A percentile compares a stretch with the other conserved stretches of the same genome.
Evolutionary conservation across 768 basidiomycete species (phyloP).

Genomic region (Mycena maculata): DNA sequence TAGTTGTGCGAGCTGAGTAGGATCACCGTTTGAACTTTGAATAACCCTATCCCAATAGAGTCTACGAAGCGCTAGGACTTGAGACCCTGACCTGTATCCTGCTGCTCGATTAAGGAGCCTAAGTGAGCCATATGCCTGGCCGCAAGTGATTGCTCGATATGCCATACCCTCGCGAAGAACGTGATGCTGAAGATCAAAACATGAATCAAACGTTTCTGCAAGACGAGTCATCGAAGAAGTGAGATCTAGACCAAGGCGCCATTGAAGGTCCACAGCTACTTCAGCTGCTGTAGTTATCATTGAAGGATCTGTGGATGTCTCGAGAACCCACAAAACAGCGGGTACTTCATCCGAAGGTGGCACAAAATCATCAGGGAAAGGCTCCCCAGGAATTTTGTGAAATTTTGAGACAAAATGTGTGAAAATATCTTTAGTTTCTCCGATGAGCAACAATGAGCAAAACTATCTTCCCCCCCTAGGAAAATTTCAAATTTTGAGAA

Average conservation of each 20-base stretch:
- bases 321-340: constrained; percentile 4
- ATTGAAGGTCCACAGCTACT: constrained; percentile 1
- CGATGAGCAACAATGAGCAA: no score
- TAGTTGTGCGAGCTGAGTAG: neutral
- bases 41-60: neutral
- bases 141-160: neutral
- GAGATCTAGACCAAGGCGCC: neutral
- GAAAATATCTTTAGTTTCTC: no score
- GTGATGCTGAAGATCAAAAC: neutral
- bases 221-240: neutral
- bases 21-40: neutral
- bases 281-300: neutral
- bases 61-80: neutral
- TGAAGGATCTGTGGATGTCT: neutral
- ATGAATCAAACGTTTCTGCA: neutral
- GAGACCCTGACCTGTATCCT: no score
- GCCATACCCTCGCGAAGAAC: neutral
- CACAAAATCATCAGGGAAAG: neutral
- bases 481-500: no score
- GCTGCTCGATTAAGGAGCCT: neutral
- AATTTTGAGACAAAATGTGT: no score
- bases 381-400: no score
- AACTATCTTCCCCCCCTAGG: no score
- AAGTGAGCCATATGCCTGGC: neutral
- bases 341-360: neutral